phyloP scores from a whole-genome alignment of 208 protist species.

The Naegleria fowleri region DNA sequence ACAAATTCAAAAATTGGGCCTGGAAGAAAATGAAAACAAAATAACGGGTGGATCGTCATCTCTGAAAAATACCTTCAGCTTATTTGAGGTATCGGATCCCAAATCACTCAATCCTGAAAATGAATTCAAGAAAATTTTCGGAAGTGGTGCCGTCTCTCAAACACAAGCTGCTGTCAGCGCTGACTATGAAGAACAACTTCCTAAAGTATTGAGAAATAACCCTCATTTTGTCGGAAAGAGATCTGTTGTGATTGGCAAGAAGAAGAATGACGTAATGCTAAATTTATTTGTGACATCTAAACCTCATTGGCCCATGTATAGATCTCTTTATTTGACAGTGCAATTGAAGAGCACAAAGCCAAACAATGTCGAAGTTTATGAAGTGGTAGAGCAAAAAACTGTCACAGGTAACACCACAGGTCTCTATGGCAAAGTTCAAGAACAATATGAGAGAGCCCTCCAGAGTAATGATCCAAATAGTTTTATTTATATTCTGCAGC shows the following conservation, averaged over 20 bases:
- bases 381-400: neutral
- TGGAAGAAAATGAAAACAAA: neutral
- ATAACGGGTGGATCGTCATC: neutral
- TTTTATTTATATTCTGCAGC: neutral
- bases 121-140: slow-evolving; percentile 24
- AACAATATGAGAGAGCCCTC: neutral
- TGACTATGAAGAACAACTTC: neutral
- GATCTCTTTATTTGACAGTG: neutral
- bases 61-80: neutral
- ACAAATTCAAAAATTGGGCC: neutral
- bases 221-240: neutral
- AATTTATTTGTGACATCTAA: neutral
- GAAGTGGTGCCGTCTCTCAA: neutral
- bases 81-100: neutral
- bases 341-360: neutral
- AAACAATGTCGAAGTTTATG: neutral
- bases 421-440: neutral
- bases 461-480: neutral
- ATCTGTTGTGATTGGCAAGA: neutral
- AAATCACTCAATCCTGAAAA: slow-evolving; percentile 14
- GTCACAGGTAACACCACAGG: neutral
- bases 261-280: neutral
- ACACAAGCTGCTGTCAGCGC: no score
- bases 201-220: neutral
- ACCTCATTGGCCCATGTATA: slow-evolving; percentile 1